These are phyloP conservation scores for Thraustochytrium sp. DNA, from an alignment of 352 stramenopile species.

Conservation along the genomic window DNA sequence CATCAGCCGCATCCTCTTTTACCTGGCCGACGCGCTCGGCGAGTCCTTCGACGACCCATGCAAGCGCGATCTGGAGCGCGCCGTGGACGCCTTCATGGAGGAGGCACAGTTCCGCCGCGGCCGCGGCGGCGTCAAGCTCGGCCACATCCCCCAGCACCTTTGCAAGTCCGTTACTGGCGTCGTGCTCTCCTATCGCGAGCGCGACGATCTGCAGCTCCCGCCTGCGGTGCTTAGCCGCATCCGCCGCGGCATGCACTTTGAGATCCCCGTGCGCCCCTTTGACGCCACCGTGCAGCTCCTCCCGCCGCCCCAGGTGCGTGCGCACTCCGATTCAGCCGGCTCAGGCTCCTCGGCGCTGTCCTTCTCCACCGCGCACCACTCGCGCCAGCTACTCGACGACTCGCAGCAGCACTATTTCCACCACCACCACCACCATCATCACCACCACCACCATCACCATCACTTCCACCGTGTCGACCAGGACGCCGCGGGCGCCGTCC, in stretches of 20 bases:
- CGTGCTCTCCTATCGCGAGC: conserved; percentile 37
- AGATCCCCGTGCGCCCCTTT: conserved; percentile 32
- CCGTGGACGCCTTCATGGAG: conserved; percentile 32
- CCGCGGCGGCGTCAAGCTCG: conserved; percentile 14
- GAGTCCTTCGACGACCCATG: conserved; percentile 29
- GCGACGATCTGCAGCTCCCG: conserved; percentile 22
- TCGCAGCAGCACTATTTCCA: not conserved
- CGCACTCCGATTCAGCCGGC: not conserved
- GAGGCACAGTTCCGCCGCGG: conserved; percentile 9
- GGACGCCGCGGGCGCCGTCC: not conserved
- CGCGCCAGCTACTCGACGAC: not conserved
- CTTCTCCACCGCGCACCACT: not conserved
- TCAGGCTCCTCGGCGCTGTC: not conserved
- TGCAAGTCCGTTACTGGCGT: conserved; percentile 29
- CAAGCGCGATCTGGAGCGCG: conserved; percentile 32
- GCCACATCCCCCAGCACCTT: not conserved
- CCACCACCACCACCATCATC: not conserved
- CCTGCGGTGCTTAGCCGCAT: not conserved
- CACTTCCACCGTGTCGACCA: not conserved
- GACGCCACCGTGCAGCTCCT: conserved; percentile 39
- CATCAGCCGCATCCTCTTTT: conserved; percentile 39
- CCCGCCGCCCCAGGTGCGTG: not conserved
- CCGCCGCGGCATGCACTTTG: conserved; percentile 35
- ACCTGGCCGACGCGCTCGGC: conserved; percentile 34
- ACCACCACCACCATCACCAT: not conserved